A percentile compares a stretch with the other conserved stretches of the same genome.
Conservation (phyloP, 495 filamentous ascomycete species). For the Penicillium antarcticum region DNA sequence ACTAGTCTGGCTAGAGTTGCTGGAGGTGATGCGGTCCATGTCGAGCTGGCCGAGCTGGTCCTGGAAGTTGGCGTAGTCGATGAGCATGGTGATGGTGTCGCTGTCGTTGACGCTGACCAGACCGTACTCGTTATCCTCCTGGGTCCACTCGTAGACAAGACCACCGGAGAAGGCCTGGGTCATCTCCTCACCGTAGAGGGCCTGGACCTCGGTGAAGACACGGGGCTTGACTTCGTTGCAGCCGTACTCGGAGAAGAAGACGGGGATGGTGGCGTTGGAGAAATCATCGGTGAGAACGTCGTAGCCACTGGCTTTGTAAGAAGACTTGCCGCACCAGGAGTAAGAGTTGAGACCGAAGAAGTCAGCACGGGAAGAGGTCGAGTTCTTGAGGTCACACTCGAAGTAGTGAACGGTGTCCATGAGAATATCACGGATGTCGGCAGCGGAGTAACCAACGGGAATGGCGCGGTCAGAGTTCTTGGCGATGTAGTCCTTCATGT, state of each 20-base stretch:
- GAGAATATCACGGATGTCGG: slow-evolving; percentile 79
- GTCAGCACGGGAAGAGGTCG: slow-evolving; percentile 65
- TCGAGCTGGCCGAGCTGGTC: slow-evolving; percentile 72
- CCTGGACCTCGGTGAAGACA: slow-evolving; percentile 75
- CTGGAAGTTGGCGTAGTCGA: slow-evolving; percentile 75
- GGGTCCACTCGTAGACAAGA: slow-evolving; percentile 81
- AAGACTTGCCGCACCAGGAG: slow-evolving; percentile 85
- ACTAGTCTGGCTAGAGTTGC: slow-evolving; percentile 50
- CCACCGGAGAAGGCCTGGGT: slow-evolving; percentile 76
- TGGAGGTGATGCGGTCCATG: slow-evolving; percentile 57
- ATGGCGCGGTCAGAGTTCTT: slow-evolving; percentile 66
- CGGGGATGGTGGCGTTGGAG: slow-evolving; percentile 67
- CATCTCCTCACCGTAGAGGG: slow-evolving; percentile 81
- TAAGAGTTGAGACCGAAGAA: slow-evolving; percentile 95
- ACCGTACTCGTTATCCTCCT: slow-evolving; percentile 79
- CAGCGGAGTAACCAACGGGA: slow-evolving; percentile 92
- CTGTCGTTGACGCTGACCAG: slow-evolving; percentile 68
- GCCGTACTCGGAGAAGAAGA: slow-evolving; percentile 97
- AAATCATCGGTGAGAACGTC: slow-evolving; percentile 70
- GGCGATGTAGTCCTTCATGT: slow-evolving; percentile 84
- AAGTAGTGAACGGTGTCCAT: slow-evolving; percentile 81
- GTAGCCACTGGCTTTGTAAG: slow-evolving; percentile 67
- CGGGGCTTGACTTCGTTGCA: slow-evolving; percentile 83
- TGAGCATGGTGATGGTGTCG: slow-evolving; percentile 57
- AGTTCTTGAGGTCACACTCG: slow-evolving; percentile 69